These are phyloP conservation scores for Dactylella cylindrospora DNA, from an alignment of 2,329 filamentous ascomycete genomes.

Conservation along the genomic window DNA sequence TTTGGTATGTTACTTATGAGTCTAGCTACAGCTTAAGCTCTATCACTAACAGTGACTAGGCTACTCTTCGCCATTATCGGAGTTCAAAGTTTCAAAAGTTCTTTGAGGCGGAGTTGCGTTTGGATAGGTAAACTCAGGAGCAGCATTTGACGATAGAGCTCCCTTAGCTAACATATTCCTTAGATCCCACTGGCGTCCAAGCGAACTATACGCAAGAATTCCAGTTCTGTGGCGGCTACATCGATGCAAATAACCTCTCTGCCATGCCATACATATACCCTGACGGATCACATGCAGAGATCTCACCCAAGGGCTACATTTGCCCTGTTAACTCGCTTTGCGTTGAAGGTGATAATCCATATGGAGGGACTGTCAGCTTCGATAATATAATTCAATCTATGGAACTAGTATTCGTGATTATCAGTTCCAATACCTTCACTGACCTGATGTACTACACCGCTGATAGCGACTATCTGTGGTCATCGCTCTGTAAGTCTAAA, in stretches of 20 bases:
- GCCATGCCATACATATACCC: constrained; percentile 68
- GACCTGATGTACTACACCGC: constrained; percentile 93
- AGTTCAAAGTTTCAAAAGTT: constrained; percentile 92
- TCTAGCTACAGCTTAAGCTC: neutral
- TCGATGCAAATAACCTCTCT: constrained; percentile 62
- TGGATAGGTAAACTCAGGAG: constrained; percentile 65
- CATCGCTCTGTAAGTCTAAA: constrained; percentile 64
- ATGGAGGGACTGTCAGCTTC: constrained; percentile 83
- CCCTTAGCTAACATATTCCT: constrained; percentile 50
- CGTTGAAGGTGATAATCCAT: constrained; percentile 75
- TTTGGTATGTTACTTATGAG: constrained; percentile 62
- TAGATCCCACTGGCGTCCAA: constrained; percentile 55
- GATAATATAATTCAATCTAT: constrained; percentile 91
- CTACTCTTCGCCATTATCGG: constrained; percentile 93
- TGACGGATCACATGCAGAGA: constrained; percentile 57
- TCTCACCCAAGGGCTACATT: constrained; percentile 73
- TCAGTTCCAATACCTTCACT: constrained; percentile 96
- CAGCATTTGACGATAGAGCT: neutral
- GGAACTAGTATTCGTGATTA: constrained; percentile 94
- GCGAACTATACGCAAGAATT: constrained; percentile 65
- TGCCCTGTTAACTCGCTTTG: constrained; percentile 84
- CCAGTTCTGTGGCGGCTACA: constrained; percentile 83
- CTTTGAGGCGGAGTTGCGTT: constrained; percentile 73
- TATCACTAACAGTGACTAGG: constrained; percentile 11
- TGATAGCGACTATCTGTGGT: constrained; percentile 83